phyloP scores from a whole-genome alignment of 2,329 filamentous ascomycete species.

The Calonectria ilicicola region DNA sequence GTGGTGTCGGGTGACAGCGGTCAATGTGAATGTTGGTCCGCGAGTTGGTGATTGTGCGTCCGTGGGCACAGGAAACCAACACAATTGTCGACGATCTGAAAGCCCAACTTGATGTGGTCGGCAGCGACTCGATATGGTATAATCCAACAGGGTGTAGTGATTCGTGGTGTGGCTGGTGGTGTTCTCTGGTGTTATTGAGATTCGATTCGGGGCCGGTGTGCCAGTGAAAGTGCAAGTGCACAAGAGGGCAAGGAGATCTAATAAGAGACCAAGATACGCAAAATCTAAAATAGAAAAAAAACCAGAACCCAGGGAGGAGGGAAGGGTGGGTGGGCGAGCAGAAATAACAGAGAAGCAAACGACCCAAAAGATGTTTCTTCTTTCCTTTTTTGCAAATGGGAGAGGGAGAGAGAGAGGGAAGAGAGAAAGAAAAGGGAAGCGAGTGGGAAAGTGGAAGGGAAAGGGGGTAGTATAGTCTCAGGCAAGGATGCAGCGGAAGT shows the following conservation, averaged over 20 bases:
- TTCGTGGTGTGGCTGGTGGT: neutral
- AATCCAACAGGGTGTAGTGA: slow-evolving; percentile 10
- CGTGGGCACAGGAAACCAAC: slow-evolving; percentile 2
- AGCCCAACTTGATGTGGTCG: neutral
- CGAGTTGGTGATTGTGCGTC: slow-evolving; percentile 28
- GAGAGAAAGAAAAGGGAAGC: slow-evolving; percentile 29
- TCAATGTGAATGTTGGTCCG: slow-evolving; percentile 15
- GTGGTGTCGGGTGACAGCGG: slow-evolving; percentile 17
- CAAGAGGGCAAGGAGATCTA: neutral
- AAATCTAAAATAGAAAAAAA: neutral
- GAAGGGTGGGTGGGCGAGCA: slow-evolving; percentile 3
- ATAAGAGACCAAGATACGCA: neutral
- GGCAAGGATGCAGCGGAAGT: slow-evolving; percentile 28
- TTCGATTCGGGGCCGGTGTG: slow-evolving; percentile 12
- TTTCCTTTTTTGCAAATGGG: slow-evolving; percentile 16
- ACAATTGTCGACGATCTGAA: slow-evolving; percentile 17
- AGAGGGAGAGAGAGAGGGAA: slow-evolving; percentile 24
- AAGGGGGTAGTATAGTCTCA: slow-evolving; percentile 24
- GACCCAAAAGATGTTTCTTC: slow-evolving; percentile 21
- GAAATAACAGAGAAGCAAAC: slow-evolving; percentile 21
- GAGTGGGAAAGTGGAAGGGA: slow-evolving; percentile 34
- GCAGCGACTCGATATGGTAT: slow-evolving; percentile 8
- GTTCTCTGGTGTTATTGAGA: slow-evolving; percentile 5
- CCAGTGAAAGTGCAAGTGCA: slow-evolving; percentile 16
- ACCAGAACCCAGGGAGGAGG: slow-evolving; percentile 7